Evolutionary conservation across 768 basidiomycete genomes (phyloP).

Genomic region (Naganishia kalamii): DNA sequence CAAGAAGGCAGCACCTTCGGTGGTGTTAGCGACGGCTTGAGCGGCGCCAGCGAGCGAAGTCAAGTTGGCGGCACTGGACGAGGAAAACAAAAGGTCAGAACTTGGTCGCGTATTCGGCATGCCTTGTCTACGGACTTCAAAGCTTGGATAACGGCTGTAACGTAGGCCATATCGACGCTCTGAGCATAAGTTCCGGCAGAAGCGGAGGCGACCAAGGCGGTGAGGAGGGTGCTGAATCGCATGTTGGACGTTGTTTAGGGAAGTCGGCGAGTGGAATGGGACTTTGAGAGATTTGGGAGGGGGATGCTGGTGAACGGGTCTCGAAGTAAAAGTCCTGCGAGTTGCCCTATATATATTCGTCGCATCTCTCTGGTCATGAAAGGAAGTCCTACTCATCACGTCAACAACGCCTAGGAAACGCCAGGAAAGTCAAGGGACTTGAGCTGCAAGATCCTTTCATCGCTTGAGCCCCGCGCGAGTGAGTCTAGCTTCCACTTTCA

Average conservation of each 20-base stretch:
- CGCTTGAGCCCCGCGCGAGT: neutral
- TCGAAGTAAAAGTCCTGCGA: no score
- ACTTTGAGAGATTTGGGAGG: no score
- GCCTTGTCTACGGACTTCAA: constrained; percentile 38
- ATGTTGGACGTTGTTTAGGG: constrained; percentile 3
- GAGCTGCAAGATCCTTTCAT: no score
- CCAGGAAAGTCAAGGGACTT: no score
- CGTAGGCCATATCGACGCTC: constrained; percentile 31
- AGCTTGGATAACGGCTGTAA: constrained; percentile 46
- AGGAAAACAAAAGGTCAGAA: neutral
- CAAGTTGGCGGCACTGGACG: constrained; percentile 43
- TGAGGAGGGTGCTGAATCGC: neutral
- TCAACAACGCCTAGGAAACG: neutral
- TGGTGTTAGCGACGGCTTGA: constrained; percentile 50
- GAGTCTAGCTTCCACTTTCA: neutral
- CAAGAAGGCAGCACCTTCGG: constrained; percentile 51
- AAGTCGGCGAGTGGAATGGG: no score
- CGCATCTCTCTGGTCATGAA: no score
- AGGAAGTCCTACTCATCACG: neutral
- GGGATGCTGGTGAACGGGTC: no score
- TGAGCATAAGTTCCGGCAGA: neutral
- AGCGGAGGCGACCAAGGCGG: neutral
- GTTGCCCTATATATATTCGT: neutral
- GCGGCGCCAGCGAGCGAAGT: constrained; percentile 50
- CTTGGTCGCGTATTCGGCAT: neutral